Evolutionary conservation across 1,284 basidiomycete genomes (phyloP), one percentile per base, ranked within the genome.

Genomic region (Pseudozyma pruni): DNA sequence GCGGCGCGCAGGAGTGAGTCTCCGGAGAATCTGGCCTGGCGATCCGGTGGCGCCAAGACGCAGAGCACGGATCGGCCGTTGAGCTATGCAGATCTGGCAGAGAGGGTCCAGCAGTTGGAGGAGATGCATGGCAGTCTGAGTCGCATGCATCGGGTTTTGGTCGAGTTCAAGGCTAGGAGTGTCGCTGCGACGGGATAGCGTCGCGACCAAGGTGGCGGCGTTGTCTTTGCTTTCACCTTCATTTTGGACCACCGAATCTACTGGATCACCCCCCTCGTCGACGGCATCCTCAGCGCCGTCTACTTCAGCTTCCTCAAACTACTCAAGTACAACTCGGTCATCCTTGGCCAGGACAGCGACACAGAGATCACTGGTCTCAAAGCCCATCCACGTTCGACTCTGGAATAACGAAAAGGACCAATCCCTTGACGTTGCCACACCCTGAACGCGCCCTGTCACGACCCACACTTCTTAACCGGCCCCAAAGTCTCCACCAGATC

Each of bases 121-220:
- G 60, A 68, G 32, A 22, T 72, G 31, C 64, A 72, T 46, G 70
- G 64, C 8, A 64, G 70, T 29, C 42, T 72, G 40, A 48, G 44
- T 20, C 41, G 70, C 9, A 72, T 72, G 70, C 59, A 72, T 42
- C 35, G 46, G n/a, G 70, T 69, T 9, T 40, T 72, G 37, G 47
- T 46, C 13, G 70, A 68, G 16, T 69, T 61, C 48, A 71, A 71
- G 43, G 58, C 32, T 2, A 64, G 46, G 17, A 20, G 46, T 27
- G 19, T 16, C 7, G 27, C 35, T 17, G 45, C 50, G 29, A 19
- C 32, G 2, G 40, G 41, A 10, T 40, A 34, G 34, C 17, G 1
- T 14, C 20, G 17, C 29, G n/a, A n/a, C n/a, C n/a, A n/a, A n/a
- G n/a, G n/a, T n/a, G n/a, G n/a, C n/a, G n/a, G n/a, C n/a, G n/a